These are phyloP conservation scores for Taiwanofungus camphoratus DNA, from an alignment of 1,284 basidiomycete species.

Conservation along the genomic window DNA sequence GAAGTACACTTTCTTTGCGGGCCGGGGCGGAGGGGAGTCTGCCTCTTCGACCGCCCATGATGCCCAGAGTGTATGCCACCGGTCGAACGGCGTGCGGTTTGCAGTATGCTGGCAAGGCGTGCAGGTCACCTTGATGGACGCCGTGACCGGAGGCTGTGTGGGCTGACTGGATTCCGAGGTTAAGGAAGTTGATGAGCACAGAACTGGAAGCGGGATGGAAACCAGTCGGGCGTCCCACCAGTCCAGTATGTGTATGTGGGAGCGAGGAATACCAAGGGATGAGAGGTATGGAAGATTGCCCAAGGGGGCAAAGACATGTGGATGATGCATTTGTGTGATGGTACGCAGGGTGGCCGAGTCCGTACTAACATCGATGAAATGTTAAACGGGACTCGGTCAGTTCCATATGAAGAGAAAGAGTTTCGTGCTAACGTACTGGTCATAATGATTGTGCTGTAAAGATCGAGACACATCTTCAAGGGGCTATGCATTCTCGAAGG, in stretches of 20 bases:
- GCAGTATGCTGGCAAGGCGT: slow-evolving; percentile 45
- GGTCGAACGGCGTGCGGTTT: slow-evolving; percentile 42
- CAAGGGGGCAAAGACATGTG: slow-evolving; percentile 60
- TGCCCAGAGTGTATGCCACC: slow-evolving; percentile 52
- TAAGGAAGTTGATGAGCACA: not conserved
- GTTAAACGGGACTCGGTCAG: no score
- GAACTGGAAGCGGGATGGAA: slow-evolving; percentile 30
- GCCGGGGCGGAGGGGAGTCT: not conserved
- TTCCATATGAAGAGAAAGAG: not conserved
- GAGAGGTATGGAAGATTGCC: slow-evolving; percentile 48
- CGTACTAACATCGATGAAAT: no score
- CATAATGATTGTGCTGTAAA: slow-evolving; percentile 62
- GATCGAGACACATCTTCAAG: not conserved
- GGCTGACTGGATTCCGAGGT: slow-evolving; percentile 7
- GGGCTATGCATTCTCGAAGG: not conserved
- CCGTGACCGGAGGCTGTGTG: slow-evolving; percentile 2
- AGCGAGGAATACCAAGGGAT: slow-evolving; percentile 34
- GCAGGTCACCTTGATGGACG: slow-evolving; percentile 28
- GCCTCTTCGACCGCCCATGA: slow-evolving; percentile 50
- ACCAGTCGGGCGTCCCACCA: slow-evolving; percentile 60
- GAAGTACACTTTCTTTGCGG: slow-evolving; percentile 49
- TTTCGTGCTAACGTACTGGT: slow-evolving; percentile 41
- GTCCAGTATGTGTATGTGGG: slow-evolving; percentile 53
- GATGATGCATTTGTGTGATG: slow-evolving; percentile 31
- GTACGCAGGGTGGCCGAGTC: slow-evolving; percentile 50